A percentile compares a stretch with the other conserved stretches of the same genome.
Evolutionary conservation across 352 stramenopile species (phyloP).

Genomic region (Phytophthora pluvialis): DNA sequence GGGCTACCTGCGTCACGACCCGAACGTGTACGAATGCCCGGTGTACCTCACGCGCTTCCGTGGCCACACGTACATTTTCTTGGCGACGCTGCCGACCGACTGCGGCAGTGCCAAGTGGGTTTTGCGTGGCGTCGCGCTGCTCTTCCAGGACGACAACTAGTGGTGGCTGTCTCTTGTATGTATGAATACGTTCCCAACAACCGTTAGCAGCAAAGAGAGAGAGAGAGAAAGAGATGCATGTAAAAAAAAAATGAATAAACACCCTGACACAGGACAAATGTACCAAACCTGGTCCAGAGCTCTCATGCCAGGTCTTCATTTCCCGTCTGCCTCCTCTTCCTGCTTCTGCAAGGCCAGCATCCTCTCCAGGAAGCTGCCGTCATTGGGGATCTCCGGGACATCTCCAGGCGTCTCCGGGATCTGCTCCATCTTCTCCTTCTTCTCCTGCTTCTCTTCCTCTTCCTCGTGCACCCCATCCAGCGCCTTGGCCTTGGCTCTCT

Average conservation of each 20-base stretch:
- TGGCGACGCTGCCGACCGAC: constrained; percentile 95
- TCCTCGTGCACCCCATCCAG: constrained; percentile 33
- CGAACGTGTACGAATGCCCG: constrained; percentile 95
- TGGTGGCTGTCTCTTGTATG: constrained; percentile 19
- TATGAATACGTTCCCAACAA: neutral
- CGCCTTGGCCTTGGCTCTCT: constrained; percentile 61
- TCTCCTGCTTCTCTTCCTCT: constrained; percentile 31
- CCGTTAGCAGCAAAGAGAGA: constrained; percentile 3
- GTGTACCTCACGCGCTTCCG: constrained; percentile 98
- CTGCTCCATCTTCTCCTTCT: constrained; percentile 22
- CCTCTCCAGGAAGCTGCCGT: constrained; percentile 78
- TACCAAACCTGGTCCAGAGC: constrained; percentile 3
- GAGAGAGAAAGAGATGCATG: constrained; percentile 12
- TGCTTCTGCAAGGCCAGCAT: constrained; percentile 75
- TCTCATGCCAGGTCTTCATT: constrained; percentile 12
- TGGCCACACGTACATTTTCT: constrained; percentile 96
- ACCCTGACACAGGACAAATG: constrained; percentile 4
- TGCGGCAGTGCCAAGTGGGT: constrained; percentile 94
- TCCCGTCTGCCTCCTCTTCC: constrained; percentile 34
- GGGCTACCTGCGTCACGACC: constrained; percentile 94
- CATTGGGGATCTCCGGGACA: constrained; percentile 80
- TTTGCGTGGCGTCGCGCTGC: constrained; percentile 91
- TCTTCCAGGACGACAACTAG: constrained; percentile 97
- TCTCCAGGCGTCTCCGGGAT: constrained; percentile 68
- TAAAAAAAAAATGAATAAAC: constrained; percentile 12